A percentile compares a stretch with the other conserved stretches of the same genome.
Conservation (phyloP, 257 asterid species). For the Solanum tarapatanum region DNA sequence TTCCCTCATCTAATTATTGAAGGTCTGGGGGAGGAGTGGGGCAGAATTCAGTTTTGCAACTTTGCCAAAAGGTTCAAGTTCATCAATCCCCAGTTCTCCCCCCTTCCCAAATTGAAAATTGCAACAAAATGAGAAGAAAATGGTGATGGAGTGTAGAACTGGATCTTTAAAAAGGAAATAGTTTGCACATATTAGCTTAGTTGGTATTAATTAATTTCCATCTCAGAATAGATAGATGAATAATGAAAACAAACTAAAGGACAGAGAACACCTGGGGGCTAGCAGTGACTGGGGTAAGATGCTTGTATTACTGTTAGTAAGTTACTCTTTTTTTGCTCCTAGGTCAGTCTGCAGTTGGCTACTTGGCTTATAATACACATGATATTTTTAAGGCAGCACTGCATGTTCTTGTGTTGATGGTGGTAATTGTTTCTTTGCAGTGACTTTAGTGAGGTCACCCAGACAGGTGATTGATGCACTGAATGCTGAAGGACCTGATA, state of each 20-base stretch:
- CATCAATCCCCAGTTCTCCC: background rate
- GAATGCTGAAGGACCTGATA: slow-evolving; percentile 81
- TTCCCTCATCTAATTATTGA: background rate
- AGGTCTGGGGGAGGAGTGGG: background rate
- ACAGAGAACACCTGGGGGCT: background rate
- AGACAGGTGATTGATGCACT: slow-evolving; percentile 90
- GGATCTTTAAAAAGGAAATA: background rate
- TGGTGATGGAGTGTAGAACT: background rate
- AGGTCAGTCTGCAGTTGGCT: background rate
- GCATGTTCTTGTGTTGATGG: background rate
- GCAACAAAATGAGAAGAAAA: background rate
- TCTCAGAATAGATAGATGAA: background rate
- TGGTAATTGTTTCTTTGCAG: slow-evolving; percentile 29
- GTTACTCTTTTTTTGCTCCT: background rate
- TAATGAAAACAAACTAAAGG: background rate
- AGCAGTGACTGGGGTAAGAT: background rate
- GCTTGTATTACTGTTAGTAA: background rate
- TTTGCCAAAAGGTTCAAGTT: background rate
- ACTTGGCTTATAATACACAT: background rate
- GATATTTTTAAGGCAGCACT: background rate
- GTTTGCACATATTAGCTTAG: no score
- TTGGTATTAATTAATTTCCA: background rate
- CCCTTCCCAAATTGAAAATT: background rate
- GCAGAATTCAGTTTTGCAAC: background rate
- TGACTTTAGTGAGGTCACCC: slow-evolving; percentile 77